phyloP scores from a whole-genome alignment of 306 rosid genomes.

The Quercus berberidifolia region DNA sequence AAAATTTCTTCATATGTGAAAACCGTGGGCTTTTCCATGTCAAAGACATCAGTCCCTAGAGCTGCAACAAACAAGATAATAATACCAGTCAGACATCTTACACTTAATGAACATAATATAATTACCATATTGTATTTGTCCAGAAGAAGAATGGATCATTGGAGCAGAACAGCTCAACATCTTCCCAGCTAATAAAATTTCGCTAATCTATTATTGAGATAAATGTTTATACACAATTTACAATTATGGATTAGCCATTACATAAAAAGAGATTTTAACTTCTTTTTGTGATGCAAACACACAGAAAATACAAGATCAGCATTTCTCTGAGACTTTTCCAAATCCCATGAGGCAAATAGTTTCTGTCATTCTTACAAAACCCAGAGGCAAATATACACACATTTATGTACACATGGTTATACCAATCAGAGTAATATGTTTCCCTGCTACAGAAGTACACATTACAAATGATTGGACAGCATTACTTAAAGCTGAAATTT shows the following conservation, averaged over 20 bases:
- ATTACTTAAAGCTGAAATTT: constrained; percentile 2
- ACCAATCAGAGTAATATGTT: constrained; percentile 1
- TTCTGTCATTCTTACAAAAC: neutral
- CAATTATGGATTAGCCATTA: neutral
- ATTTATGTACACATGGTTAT: neutral
- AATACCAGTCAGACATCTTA: constrained; percentile 5
- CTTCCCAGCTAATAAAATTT: neutral
- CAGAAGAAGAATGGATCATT: neutral
- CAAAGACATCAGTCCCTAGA: constrained; percentile 59
- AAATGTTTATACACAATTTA: neutral
- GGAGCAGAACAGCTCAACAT: neutral
- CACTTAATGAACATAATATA: neutral
- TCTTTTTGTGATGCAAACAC: neutral
- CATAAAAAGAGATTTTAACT: neutral
- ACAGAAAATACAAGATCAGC: neutral
- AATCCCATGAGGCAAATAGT: neutral
- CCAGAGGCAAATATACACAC: neutral
- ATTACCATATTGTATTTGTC: neutral
- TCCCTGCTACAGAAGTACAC: neutral
- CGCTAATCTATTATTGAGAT: neutral
- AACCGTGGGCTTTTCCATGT: constrained; percentile 78
- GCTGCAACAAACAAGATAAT: constrained; percentile 44
- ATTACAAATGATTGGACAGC: neutral
- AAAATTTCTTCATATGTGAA: constrained; percentile 75
- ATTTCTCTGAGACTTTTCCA: neutral